Evolutionary conservation across 73 alveolate genomes (phyloP), one percentile per base, ranked within the genome.

Genomic region (Durusdinium trenchii): DNA sequence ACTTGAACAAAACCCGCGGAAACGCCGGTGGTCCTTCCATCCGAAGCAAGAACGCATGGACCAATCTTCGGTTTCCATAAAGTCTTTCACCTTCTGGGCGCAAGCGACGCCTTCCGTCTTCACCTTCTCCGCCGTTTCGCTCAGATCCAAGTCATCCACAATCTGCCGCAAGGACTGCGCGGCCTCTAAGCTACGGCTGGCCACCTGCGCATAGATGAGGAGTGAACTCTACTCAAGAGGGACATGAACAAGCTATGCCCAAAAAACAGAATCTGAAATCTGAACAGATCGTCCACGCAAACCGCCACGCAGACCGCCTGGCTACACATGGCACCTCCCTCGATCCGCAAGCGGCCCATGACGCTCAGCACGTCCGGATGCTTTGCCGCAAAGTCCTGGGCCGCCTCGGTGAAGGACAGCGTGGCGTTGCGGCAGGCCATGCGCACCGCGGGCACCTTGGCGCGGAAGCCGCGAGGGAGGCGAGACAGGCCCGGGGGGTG

Each of bases 31-130:
- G 71, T 81, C 91, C 57, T 81, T 81, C 91, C 91, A 81, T 45
- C 91, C 71, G 36, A 81, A 48, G 91, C 91, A 81, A n/a, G 91
- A 81, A 28, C 91, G 91, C 91, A 81, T 81, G 43, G 91, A 48
- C 71, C 67, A 81, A 48, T 81, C 91, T 30, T 81, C 91, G 71
- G 48, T 46, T 36, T 81, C 91, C 28, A 81, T 32, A n/a, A n/a
- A n/a, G n/a, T 48, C 91, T 48, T n/a, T 81, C 71, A 16, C 73
- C 73, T 60, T 60, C 30, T 32, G 18, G 18, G 0, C 18, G 30
- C 4, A 23, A 60, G 30, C 69, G 23, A 57, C 12, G n/a, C n/a
- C n/a, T 32, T 14, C 69, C 6, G 71, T 67, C 50, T 50, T 81
- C 61, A 81, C 91, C 28, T 81, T 81, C 91, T 81, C 91, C 71